These are phyloP conservation scores for Steccherinum ochraceum DNA, from an alignment of 768 basidiomycete species.

Conservation along the genomic window DNA sequence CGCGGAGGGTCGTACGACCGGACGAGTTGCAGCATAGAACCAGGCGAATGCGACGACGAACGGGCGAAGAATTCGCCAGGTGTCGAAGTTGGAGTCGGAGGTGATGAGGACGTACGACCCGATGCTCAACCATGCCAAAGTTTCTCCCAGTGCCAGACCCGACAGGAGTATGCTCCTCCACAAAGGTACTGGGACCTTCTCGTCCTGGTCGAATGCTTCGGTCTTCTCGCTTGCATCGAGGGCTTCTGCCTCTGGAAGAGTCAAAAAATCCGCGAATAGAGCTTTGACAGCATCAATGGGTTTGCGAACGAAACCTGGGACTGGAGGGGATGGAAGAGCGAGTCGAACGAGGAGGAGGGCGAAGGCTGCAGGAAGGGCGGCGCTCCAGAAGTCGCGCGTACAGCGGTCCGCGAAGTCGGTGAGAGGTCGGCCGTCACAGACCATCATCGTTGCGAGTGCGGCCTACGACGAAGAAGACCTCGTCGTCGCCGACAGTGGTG, in stretches of 20 bases:
- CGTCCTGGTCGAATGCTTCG: too few relatives aligned
- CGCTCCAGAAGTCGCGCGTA: not conserved
- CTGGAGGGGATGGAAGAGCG: slow-evolving; percentile 5
- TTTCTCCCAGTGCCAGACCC: slow-evolving; percentile 48
- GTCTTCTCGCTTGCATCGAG: too few relatives aligned
- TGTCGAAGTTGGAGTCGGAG: slow-evolving; percentile 30
- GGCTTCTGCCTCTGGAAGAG: slow-evolving; percentile 23
- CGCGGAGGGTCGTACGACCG: slow-evolving; percentile 42
- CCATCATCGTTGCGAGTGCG: not conserved
- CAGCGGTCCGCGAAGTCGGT: not conserved
- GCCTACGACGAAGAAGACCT: too few relatives aligned
- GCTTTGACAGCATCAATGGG: slow-evolving; percentile 3
- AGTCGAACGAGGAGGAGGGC: not conserved
- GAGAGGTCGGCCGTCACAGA: not conserved
- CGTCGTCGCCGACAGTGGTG: too few relatives aligned
- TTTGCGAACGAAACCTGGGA: slow-evolving; percentile 12
- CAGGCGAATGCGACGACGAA: slow-evolving; percentile 51
- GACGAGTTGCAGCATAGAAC: slow-evolving; percentile 58
- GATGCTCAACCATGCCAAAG: slow-evolving; percentile 51
- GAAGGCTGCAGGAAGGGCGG: not conserved
- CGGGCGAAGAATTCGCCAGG: too few relatives aligned
- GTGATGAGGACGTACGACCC: slow-evolving; percentile 43
- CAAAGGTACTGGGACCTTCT: slow-evolving; percentile 29
- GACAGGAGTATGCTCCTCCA: slow-evolving; percentile 58
- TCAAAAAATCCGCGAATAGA: slow-evolving; percentile 19